Evolutionary conservation across 1,139 yeast species (phyloP), one percentile per base, ranked within the genome.

Genomic region (Wickerhamomyces sp.): DNA sequence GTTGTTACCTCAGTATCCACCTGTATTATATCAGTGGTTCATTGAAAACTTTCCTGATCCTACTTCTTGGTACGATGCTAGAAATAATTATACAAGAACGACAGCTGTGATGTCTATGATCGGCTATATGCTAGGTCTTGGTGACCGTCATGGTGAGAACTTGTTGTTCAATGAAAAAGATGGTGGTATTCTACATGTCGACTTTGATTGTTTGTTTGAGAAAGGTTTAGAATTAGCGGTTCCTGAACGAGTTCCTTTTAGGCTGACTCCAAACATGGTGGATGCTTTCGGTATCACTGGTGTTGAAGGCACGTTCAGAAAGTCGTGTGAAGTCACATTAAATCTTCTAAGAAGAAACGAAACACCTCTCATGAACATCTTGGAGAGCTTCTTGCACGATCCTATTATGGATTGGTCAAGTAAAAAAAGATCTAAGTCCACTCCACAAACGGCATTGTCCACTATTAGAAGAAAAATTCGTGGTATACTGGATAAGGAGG

Each of bases 81-180:
- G 97, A 38, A 79, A 79, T 32, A 66, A 70, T 19, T 93, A 75
- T 54, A 78, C 86, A 0, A 67, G 95, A 35, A 79, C 96, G 0
- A 66, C 86, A 19, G 96, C 97, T 0, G 98, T 89, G 1, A 93
- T 93, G 98, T 89, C 97, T 0, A 88, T 93, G 67, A 95, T 91
- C 7, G 98, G 99, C 0, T 87, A 85, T 55, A 78, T 91, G 38
- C 68, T 83, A 30, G 93, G 95, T 6, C 69, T 93, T 33, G 99
- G 99, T 16, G 99, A 93, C 58, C 69, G 99, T 21, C 99, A 93
- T 55, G 85, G 95, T 51, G 98, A 93, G 54, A 93, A 93, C 53
- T 75, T 93, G 18, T 61, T 93, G 36, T 65, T 91, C 32, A 75
- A 82, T 51, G 80, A 82, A 46, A 73, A 71, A 28, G 73, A 78